Evolutionary conservation across 2,329 filamentous ascomycete species (phyloP).

Genomic region (Chaetothyriales sp.): DNA sequence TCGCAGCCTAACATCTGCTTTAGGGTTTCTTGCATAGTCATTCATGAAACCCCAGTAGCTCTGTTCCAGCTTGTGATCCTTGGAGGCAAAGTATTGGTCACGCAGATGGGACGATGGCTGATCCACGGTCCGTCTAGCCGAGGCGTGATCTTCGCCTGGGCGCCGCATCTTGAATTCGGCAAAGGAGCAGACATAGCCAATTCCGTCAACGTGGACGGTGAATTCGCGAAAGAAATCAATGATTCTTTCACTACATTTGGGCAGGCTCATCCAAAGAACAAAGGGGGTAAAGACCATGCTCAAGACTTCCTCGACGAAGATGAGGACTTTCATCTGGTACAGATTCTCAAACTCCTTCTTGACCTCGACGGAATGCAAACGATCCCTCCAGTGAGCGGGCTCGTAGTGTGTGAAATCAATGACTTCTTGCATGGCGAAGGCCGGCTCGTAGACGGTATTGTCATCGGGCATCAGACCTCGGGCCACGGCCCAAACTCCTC

Average conservation of each 20-base stretch:
- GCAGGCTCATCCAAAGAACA: slow-evolving; percentile 72
- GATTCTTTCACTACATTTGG: slow-evolving; percentile 78
- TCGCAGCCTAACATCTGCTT: slow-evolving; percentile 50
- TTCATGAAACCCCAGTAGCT: slow-evolving; percentile 93
- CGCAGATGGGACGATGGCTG: slow-evolving; percentile 45
- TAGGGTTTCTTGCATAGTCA: slow-evolving; percentile 69
- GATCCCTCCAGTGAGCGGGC: slow-evolving; percentile 74
- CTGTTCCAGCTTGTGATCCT: slow-evolving; percentile 96
- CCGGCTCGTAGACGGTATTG: slow-evolving; percentile 77
- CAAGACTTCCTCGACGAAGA: slow-evolving; percentile 83
- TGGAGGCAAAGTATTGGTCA: slow-evolving; percentile 86
- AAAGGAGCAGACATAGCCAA: slow-evolving; percentile 94
- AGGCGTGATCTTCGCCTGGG: slow-evolving; percentile 35
- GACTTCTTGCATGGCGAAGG: slow-evolving; percentile 75
- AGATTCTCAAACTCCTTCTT: slow-evolving; percentile 78
- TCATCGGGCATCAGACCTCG: slow-evolving; percentile 78
- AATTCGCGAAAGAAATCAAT: slow-evolving; percentile 98
- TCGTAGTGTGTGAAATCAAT: slow-evolving; percentile 88
- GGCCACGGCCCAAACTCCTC: slow-evolving; percentile 68
- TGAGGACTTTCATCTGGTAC: slow-evolving; percentile 82
- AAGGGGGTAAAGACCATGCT: slow-evolving; percentile 88
- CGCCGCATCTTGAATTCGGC: slow-evolving; percentile 96
- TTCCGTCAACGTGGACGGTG: slow-evolving; percentile 87
- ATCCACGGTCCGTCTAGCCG: slow-evolving; percentile 25
- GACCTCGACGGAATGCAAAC: slow-evolving; percentile 87